Evolutionary conservation across 2,329 filamentous ascomycete species (phyloP).

Genomic region (Aspergillus sp.): DNA sequence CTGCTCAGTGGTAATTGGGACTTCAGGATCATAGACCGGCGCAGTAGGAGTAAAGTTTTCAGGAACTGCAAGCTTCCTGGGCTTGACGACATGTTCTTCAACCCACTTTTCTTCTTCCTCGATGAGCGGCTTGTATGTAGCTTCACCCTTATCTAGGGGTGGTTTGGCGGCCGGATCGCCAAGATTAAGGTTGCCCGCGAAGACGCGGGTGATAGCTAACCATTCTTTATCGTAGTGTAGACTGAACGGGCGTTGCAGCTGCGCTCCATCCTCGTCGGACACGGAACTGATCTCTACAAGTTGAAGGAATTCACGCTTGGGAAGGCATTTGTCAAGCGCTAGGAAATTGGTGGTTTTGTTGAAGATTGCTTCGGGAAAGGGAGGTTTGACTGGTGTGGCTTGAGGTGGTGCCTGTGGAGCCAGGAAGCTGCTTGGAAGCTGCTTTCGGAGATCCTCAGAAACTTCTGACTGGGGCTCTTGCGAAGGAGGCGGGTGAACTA

Average conservation of each 20-base stretch:
- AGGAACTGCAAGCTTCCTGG: slow-evolving; percentile 66
- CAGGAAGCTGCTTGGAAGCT: slow-evolving; percentile 75
- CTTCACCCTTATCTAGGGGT: slow-evolving; percentile 66
- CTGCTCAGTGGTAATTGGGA: slow-evolving; percentile 59
- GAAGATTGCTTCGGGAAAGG: slow-evolving; percentile 68
- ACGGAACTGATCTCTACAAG: slow-evolving; percentile 63
- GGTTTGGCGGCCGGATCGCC: slow-evolving; percentile 58
- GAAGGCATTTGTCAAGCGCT: slow-evolving; percentile 86
- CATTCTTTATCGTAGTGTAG: slow-evolving; percentile 90
- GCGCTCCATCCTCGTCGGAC: slow-evolving; percentile 28
- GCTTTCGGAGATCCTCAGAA: slow-evolving; percentile 65
- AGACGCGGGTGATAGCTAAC: slow-evolving; percentile 87
- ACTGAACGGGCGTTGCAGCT: slow-evolving; percentile 50
- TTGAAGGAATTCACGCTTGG: slow-evolving; percentile 77
- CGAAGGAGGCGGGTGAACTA: background rate
- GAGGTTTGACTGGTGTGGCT: slow-evolving; percentile 53
- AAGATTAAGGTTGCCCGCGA: slow-evolving; percentile 64
- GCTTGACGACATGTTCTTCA: slow-evolving; percentile 67
- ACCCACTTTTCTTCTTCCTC: slow-evolving; percentile 75
- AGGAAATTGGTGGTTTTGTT: slow-evolving; percentile 83
- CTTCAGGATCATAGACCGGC: slow-evolving; percentile 62
- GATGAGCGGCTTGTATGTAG: slow-evolving; percentile 67
- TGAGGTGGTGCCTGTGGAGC: slow-evolving; percentile 33
- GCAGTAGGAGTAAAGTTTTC: slow-evolving; percentile 77
- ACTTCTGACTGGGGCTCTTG: slow-evolving; percentile 41